Conservation (phyloP, 805 yeast genomes). For the Ogataea polymorpha region DNA sequence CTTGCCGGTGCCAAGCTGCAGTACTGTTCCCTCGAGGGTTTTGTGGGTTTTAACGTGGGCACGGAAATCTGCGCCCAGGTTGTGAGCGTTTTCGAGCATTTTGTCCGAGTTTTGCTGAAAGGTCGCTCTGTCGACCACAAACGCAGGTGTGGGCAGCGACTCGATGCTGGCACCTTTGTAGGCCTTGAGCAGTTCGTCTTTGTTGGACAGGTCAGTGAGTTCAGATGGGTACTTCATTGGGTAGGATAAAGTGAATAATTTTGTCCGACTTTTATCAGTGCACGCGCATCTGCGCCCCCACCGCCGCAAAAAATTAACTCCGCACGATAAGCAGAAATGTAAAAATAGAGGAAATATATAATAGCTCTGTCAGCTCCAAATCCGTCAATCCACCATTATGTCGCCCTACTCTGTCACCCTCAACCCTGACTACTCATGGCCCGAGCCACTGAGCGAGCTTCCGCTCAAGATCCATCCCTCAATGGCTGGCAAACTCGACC, state of each 20-base stretch:
- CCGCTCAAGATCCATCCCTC: constrained; percentile 33
- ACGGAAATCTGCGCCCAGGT: constrained; percentile 46
- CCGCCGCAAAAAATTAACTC: not conserved
- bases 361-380: not conserved
- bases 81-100: constrained; percentile 46
- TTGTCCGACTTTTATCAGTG: not conserved
- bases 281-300: not conserved
- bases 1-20: constrained; percentile 50
- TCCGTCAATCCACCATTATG: not conserved
- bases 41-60: constrained; percentile 80
- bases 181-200: constrained; percentile 19
- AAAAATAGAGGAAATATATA: not conserved
- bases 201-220: constrained; percentile 24
- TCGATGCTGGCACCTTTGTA: constrained; percentile 42
- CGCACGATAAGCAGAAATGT: not conserved
- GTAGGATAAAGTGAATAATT: not conserved
- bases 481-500: constrained; percentile 20
- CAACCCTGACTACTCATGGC: constrained; percentile 30
- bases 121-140: constrained; percentile 42
- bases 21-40: constrained; percentile 52
- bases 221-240: constrained; percentile 19
- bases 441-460: constrained; percentile 23
- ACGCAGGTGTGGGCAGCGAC: constrained; percentile 55
- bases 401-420: constrained; percentile 14
- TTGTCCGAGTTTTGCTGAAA: constrained; percentile 44